Evolutionary conservation across 2,329 filamentous ascomycete genomes (phyloP).

Genomic region (Sarocladium oryzae): DNA sequence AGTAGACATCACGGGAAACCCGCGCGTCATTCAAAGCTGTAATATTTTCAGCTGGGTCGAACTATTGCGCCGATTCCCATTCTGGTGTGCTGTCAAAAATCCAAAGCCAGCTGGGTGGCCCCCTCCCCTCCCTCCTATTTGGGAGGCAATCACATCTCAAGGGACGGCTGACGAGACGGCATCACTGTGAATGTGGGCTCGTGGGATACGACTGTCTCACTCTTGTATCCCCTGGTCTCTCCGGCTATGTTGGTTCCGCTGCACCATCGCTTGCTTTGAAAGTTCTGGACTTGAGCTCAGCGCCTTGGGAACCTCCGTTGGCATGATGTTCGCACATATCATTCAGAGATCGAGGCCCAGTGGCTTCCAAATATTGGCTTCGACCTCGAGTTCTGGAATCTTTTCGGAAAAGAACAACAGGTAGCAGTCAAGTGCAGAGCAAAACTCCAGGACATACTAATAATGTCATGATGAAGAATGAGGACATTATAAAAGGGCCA

Average conservation of each 20-base stretch:
- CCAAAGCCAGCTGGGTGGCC: not conserved
- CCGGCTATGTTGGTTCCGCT: not conserved
- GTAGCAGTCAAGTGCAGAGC: no score
- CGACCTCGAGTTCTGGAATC: no score
- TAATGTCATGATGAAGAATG: no score
- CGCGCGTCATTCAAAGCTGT: not conserved
- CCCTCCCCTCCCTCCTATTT: not conserved
- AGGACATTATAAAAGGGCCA: not conserved
- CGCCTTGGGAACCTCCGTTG: not conserved
- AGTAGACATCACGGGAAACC: not conserved
- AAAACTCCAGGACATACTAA: no score
- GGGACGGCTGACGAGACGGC: not conserved
- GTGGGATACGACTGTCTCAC: constrained; percentile 4
- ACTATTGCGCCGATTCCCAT: not conserved
- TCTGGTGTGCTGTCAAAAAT: not conserved
- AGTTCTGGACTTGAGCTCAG: no score
- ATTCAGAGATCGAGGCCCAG: not conserved
- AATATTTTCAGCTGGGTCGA: not conserved
- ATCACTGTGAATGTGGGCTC: not conserved
- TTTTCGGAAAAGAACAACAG: no score
- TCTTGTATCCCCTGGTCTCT: not conserved
- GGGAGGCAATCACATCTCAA: not conserved
- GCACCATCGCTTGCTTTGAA: not conserved
- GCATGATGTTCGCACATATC: not conserved
- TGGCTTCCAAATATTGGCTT: not conserved